Percentiles rank a stretch among this genome's conserved stretches.
Evolutionary conservation across 2,329 filamentous ascomycete species (phyloP).

Genomic region (Colletotrichum simmondsii): DNA sequence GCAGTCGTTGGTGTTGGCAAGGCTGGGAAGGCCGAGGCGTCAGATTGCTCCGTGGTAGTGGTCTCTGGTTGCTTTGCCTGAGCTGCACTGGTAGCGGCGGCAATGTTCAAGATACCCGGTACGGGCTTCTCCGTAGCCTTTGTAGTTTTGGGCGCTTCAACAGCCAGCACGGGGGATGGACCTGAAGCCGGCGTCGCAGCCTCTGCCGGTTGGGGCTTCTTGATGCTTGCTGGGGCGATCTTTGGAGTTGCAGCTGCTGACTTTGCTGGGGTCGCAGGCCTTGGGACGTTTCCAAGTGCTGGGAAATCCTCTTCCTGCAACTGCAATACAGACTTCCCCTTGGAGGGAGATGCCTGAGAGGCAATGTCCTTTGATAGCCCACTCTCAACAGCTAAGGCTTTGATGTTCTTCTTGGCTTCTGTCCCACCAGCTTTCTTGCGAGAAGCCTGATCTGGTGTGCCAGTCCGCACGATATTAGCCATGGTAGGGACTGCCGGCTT

Average conservation of each 20-base stretch:
- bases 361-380: slow-evolving; percentile 59
- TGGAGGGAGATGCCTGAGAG: slow-evolving; percentile 46
- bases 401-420: slow-evolving; percentile 56
- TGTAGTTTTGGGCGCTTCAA: slow-evolving; percentile 25
- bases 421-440: slow-evolving; percentile 42
- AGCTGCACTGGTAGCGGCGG: slow-evolving; percentile 55
- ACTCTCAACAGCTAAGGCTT: slow-evolving; percentile 56
- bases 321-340: slow-evolving; percentile 51
- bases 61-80: slow-evolving; percentile 44
- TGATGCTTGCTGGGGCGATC: slow-evolving; percentile 45
- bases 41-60: slow-evolving; percentile 45
- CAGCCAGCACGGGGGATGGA: not conserved
- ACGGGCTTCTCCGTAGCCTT: slow-evolving; percentile 48
- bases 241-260: slow-evolving; percentile 49
- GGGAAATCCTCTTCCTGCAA: slow-evolving; percentile 74
- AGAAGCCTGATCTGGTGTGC: slow-evolving; percentile 48
- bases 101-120: slow-evolving; percentile 59
- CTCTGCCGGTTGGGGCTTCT: slow-evolving; percentile 43
- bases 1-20: slow-evolving; percentile 59
- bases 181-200: not conserved
- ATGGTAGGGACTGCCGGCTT: slow-evolving; percentile 40
- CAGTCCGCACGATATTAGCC: slow-evolving; percentile 29
- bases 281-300: slow-evolving; percentile 58
- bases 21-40: slow-evolving; percentile 60
- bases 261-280: slow-evolving; percentile 44